Evolutionary conservation across 2,329 filamentous ascomycete genomes (phyloP), one percentile per base, ranked within the genome.

Genomic region (Elsinoe necatrix): DNA sequence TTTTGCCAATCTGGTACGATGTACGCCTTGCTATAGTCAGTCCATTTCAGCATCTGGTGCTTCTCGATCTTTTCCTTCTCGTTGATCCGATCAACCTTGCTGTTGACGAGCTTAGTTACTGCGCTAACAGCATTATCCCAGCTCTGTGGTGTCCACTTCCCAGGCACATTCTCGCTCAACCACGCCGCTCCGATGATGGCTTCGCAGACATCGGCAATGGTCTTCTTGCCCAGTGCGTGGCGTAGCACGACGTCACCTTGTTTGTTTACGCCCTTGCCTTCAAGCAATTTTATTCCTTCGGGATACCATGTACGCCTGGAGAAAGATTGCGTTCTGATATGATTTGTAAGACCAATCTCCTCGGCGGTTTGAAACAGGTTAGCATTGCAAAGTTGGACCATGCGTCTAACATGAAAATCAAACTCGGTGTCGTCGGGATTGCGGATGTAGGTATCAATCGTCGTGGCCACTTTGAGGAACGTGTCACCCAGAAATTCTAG

Each of bases 391-490:
- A 97, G 79, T 64, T 97, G 79, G 18, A 86, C 67, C 92, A 97
- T 97, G 14, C 93, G 84, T 63, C 89, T 85, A 6, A 95, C 87
- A 65, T 98, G 93, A 63, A 88, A 93, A 57, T 88, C 83, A 50
- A 85, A 95, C 66, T 98, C 93, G 61, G 89, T 83, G 60, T 86
- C 82, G 48, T 87, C 80, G 0, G 89, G 89, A 18, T 87, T 83
- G 25, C 83, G 78, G 0, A 86, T 85, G 67, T 87, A 97, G 0
- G 95, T 76, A 0, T 90, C 84, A 55, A 98, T 90, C 0, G 91
- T 92, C 0, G 92, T 96, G 9, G 88, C 89, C 84, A 96, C 92
- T 71, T 98, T 98, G 58, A 98, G 77, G 65, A 96, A 95, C 31
- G 86, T 87, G 68, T 98, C 93, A 0, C 93, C 93, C 1, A 97